Conservation (phyloP, 257 asterid species). For the Primulina tabacum region DNA sequence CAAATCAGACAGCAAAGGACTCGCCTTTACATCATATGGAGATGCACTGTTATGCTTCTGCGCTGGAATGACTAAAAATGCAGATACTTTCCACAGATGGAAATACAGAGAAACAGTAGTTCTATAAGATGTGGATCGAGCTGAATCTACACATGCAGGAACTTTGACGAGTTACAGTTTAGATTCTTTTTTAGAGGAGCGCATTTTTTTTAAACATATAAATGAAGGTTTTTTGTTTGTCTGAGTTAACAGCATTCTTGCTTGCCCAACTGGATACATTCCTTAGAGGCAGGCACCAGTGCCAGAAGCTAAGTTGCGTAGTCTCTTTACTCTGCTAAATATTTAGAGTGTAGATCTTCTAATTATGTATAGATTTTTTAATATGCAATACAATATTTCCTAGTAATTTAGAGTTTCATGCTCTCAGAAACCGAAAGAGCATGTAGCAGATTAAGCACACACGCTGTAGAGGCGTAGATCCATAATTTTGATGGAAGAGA, state of each 20-base stretch:
- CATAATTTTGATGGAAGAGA: not conserved
- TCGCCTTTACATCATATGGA: constrained; percentile 22
- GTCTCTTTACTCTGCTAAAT: not conserved
- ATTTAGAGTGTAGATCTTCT: not conserved
- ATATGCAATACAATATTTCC: not conserved
- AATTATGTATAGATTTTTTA: not conserved
- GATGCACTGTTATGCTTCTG: constrained; percentile 25
- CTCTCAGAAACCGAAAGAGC: too few species aligned
- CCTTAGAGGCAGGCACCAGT: not conserved
- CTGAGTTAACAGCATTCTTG: not conserved
- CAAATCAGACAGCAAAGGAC: not conserved
- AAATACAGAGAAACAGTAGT: constrained; percentile 1
- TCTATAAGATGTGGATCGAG: constrained; percentile 3
- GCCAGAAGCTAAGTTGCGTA: not conserved
- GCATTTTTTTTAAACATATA: not conserved
- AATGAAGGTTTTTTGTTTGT: not conserved
- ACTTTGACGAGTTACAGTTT: constrained; percentile 2
- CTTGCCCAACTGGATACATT: not conserved
- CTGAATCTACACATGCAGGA: constrained; percentile 9
- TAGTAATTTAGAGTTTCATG: not conserved
- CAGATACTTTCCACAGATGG: not conserved
- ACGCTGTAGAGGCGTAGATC: too few species aligned
- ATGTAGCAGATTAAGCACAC: too few species aligned
- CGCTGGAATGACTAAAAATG: constrained; percentile 43
- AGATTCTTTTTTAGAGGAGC: not conserved